phyloP scores from a whole-genome alignment of 2,329 filamentous ascomycete species.

The Seiridium unicorne region DNA sequence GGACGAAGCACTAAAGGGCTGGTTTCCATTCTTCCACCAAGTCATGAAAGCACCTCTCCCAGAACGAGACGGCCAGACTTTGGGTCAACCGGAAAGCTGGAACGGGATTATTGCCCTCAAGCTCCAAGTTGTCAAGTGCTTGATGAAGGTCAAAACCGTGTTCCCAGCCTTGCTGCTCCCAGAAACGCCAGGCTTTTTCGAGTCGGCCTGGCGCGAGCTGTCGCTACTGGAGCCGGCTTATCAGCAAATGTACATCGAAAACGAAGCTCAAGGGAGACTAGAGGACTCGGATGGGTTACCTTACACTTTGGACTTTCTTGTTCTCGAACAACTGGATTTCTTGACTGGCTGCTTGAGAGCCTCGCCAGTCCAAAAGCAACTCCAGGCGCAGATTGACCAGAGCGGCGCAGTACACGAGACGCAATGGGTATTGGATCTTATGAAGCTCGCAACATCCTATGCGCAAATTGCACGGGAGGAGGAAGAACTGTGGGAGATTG shows the following conservation, averaged over 20 bases:
- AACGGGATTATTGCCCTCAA: conserved; percentile 84
- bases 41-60: conserved; percentile 76
- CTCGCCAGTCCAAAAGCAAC: conserved; percentile 43
- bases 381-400: conserved; percentile 25
- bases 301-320: conserved; percentile 89
- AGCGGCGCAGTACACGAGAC: conserved; percentile 60
- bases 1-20: conserved; percentile 77
- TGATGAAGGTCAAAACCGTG: conserved; percentile 83
- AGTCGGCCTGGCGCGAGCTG: conserved; percentile 86
- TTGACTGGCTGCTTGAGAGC: conserved; percentile 88
- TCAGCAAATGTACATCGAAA: conserved; percentile 79
- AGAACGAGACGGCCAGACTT: conserved; percentile 56
- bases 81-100: conserved; percentile 64
- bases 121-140: conserved; percentile 87
- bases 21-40: conserved; percentile 86
- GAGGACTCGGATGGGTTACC: conserved; percentile 91
- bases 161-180: conserved; percentile 81
- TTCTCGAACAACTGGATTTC: conserved; percentile 92
- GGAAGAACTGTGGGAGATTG: conserved; percentile 93
- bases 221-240: conserved; percentile 70
- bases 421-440: conserved; percentile 82
- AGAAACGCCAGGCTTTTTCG: conserved; percentile 81
- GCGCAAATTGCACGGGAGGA: conserved; percentile 90
- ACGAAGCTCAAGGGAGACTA: conserved; percentile 81
- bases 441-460: conserved; percentile 82